Evolutionary conservation across 2,329 filamentous ascomycete species (phyloP), one percentile per base, ranked within the genome.

Genomic region (Dactylellina parvicollis): DNA sequence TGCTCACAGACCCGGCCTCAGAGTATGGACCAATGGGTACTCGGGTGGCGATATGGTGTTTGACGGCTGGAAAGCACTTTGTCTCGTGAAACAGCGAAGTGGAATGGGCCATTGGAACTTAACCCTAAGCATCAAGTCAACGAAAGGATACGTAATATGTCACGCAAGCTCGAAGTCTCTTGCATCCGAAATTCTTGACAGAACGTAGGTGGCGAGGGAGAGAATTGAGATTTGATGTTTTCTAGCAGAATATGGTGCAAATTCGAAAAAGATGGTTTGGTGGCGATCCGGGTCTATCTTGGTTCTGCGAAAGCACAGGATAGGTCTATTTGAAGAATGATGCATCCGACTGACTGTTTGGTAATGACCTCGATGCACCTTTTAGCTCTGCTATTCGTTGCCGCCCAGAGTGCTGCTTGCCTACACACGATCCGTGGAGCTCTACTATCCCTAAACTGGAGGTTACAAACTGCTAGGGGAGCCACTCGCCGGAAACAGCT

Each of bases 51-150:
- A 60, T 24, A 34, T 50, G 40, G 69, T 49, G 55, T 50, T 66
- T 47, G 22, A 24, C 34, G 28, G 49, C 60, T 73, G 69, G 69
- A 73, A 73, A 73, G 36, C 69, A 73, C 69, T 38, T 55, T 56
- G 60, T 73, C 46, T 73, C 38, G 40, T 72, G 22, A 64, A 38
- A 57, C 52, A 66, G 54, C 69, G 18, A 52, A 22, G 69, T 73
- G 69, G 69, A 56, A 65, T 59, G 60, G 60, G 38, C 60, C 38
- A 34, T 38, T 66, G 69, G 69, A 73, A 73, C 69, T 73, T 73
- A 73, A 73, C 69, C 69, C 69, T 73, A 73, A 73, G 69, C 69
- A 66, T 66, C 66, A 57, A 72, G 60, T 61, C 60, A 61, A 57
- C 20, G 16, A 12, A 7, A 38, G 4, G 42, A 56, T 65, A 73